A percentile compares a stretch with the other conserved stretches of the same genome.
Conservation (phyloP, 2,329 filamentous ascomycete genomes). For the Kalaharituber pfeilii region DNA sequence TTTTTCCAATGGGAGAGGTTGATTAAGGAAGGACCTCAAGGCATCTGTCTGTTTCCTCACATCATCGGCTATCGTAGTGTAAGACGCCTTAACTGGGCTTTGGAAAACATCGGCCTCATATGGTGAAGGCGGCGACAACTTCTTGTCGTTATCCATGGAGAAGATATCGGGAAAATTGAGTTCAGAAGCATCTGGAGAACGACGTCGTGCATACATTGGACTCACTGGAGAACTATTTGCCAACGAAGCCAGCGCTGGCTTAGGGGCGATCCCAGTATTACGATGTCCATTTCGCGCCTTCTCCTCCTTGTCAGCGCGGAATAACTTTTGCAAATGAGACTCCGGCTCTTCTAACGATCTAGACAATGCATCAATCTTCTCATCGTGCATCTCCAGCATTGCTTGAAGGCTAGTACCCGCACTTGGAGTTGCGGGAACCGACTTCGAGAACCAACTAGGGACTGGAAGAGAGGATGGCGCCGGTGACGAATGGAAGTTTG, state of each 20-base stretch:
- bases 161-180: neutral
- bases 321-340: slow-evolving; percentile 67
- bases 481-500: slow-evolving; percentile 88
- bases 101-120: neutral
- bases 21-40: neutral
- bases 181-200: neutral
- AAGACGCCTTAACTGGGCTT: neutral
- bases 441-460: slow-evolving; percentile 70
- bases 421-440: slow-evolving; percentile 45
- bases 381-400: slow-evolving; percentile 29
- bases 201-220: neutral
- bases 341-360: slow-evolving; percentile 38
- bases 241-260: neutral
- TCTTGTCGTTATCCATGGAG: neutral
- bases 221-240: neutral
- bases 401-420: slow-evolving; percentile 31
- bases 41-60: neutral
- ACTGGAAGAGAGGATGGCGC: slow-evolving; percentile 79
- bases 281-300: slow-evolving; percentile 35
- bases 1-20: neutral
- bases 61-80: neutral
- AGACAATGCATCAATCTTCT: slow-evolving; percentile 36
- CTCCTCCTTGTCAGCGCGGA: slow-evolving; percentile 69
- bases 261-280: neutral
- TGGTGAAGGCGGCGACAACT: neutral